phyloP scores from a whole-genome alignment of 192 early-diverging fungal genomes.

The Backusella psychrophila region DNA sequence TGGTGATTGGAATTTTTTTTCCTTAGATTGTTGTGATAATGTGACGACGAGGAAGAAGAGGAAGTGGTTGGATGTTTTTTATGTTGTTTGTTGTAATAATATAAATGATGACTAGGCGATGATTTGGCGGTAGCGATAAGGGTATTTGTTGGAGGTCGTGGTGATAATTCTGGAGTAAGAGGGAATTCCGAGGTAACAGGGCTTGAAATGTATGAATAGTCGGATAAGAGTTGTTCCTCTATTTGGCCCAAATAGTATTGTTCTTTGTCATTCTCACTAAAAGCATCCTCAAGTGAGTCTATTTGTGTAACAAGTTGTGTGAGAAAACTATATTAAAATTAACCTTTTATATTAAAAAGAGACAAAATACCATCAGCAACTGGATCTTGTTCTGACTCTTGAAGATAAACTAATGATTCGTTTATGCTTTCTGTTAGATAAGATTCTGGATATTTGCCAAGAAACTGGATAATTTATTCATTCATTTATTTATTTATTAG shows the following conservation, averaged over 20 bases:
- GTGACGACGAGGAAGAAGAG: background rate
- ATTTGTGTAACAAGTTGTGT: constrained; percentile 8
- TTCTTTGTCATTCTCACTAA: constrained; percentile 13
- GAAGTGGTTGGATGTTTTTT: background rate
- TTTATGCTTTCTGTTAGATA: constrained; percentile 2
- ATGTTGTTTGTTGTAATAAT: background rate
- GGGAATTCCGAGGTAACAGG: constrained; percentile 16
- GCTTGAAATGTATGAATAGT: background rate
- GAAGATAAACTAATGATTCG: constrained; percentile 10
- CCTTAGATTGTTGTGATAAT: background rate
- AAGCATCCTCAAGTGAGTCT: constrained; percentile 5
- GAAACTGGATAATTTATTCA: background rate
- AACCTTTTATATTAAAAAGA: background rate
- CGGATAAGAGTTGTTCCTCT: constrained; percentile 10
- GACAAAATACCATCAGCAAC: background rate
- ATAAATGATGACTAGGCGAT: background rate
- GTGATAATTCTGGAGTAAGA: constrained; percentile 20
- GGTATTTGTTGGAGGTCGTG: background rate
- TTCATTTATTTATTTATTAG: background rate
- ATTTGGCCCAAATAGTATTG: constrained; percentile 10
- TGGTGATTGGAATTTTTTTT: background rate
- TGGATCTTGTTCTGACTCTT: background rate
- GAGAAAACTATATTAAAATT: background rate
- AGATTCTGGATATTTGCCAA: constrained; percentile 1
- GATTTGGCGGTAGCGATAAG: background rate